phyloP scores from a whole-genome alignment of 176 grass and related monocot genomes.

The Lolium multiflorum region DNA sequence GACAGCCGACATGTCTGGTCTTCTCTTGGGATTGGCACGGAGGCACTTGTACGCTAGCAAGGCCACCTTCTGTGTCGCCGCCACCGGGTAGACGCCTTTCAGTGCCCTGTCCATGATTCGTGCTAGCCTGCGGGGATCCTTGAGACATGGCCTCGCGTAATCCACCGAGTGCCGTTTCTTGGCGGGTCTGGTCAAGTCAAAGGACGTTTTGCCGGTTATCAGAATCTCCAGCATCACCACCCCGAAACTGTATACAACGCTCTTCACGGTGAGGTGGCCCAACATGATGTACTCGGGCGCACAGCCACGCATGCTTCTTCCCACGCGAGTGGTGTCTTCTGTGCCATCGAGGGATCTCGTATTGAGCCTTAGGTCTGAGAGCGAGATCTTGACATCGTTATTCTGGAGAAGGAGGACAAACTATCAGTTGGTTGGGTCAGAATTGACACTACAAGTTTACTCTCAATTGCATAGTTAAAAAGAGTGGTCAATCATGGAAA shows the following conservation, averaged over 20 bases:
- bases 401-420: background rate
- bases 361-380: background rate
- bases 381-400: slow-evolving; percentile 2
- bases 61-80: background rate
- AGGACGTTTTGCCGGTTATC: background rate
- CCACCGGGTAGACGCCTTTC: background rate
- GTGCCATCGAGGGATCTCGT: background rate
- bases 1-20: background rate
- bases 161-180: background rate
- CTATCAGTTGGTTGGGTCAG: background rate
- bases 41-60: background rate
- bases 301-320: background rate
- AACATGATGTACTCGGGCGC: background rate
- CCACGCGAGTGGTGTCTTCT: background rate
- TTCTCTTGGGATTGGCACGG: background rate
- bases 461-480: too few relatives aligned
- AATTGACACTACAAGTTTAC: too few relatives aligned
- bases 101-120: background rate
- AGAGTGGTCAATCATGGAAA: too few relatives aligned
- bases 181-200: background rate
- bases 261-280: background rate
- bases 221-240: background rate
- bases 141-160: background rate
- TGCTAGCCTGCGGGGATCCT: background rate
- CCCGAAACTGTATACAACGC: background rate